Conservation (phyloP, 2,329 filamentous ascomycete species). For the Ophiostoma montium region DNA sequence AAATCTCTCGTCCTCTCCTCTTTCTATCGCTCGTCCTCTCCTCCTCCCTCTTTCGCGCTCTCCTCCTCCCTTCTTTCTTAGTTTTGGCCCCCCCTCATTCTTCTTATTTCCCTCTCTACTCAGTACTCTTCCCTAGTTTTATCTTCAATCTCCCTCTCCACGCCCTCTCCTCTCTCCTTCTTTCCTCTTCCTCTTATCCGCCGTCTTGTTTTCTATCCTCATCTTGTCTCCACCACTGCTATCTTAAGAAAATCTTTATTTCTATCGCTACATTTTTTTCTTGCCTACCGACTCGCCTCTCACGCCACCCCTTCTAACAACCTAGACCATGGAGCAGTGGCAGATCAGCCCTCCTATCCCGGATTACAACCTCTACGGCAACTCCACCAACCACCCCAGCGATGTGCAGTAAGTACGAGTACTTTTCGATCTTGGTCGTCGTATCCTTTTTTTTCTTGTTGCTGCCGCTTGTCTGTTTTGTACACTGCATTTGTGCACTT, state of each 20-base stretch:
- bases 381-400: conserved; percentile 38
- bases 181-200: background rate
- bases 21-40: background rate
- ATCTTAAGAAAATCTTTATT: background rate
- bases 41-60: background rate
- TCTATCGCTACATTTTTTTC: background rate
- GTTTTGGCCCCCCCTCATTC: background rate
- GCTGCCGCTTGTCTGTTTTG: background rate
- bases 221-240: background rate
- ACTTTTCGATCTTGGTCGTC: conserved; percentile 11
- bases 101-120: background rate
- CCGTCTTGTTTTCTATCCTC: background rate
- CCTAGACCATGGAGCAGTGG: conserved; percentile 46
- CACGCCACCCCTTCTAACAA: background rate
- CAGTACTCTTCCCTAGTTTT: background rate
- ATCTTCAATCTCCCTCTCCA: background rate
- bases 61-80: background rate
- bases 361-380: conserved; percentile 44
- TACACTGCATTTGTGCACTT: too few relatives aligned
- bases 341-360: conserved; percentile 45
- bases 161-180: background rate
- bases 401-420: conserved; percentile 48
- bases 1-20: background rate
- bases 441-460: background rate
- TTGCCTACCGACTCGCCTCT: background rate